A percentile compares a stretch with the other conserved stretches of the same genome.
phyloP scores from a whole-genome alignment of 176 grass and related monocot genomes.

The Alloteropsis semialata region DNA sequence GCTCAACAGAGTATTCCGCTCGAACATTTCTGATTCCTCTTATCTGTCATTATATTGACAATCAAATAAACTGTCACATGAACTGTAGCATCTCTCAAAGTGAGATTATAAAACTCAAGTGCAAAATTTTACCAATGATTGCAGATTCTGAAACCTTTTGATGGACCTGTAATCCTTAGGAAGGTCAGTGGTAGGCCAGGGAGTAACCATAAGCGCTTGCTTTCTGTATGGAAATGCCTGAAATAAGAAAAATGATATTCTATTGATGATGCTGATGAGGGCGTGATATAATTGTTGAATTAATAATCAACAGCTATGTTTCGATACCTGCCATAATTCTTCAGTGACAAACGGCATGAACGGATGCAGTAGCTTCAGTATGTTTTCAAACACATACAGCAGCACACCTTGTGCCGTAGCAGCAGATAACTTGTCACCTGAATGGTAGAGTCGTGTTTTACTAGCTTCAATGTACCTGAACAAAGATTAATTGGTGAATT shows the following conservation, averaged over 20 bases:
- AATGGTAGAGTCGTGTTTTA: slow-evolving; percentile 92
- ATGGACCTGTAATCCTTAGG: slow-evolving; percentile 75
- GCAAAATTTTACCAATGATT: slow-evolving; percentile 67
- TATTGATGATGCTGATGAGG: slow-evolving; percentile 4
- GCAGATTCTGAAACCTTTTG: slow-evolving; percentile 98
- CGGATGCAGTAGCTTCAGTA: slow-evolving; percentile 89
- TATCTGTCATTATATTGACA: slow-evolving; percentile 48
- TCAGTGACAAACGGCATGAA: slow-evolving; percentile 99
- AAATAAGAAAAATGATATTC: slow-evolving; percentile 31
- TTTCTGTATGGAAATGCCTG: slow-evolving; percentile 87
- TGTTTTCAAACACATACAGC: slow-evolving; percentile 96
- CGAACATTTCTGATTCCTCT: slow-evolving; percentile 91
- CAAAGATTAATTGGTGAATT: neutral
- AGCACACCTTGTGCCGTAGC: slow-evolving; percentile 63
- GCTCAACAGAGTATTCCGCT: slow-evolving; percentile 97
- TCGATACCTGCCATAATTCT: slow-evolving; percentile 96
- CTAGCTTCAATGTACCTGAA: slow-evolving; percentile 98
- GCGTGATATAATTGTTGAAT: neutral
- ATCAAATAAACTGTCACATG: slow-evolving; percentile 28
- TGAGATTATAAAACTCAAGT: slow-evolving; percentile 17
- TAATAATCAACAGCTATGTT: slow-evolving; percentile 14
- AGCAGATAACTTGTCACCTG: slow-evolving; percentile 56
- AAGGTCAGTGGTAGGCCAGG: slow-evolving; percentile 69
- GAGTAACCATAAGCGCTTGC: slow-evolving; percentile 77
- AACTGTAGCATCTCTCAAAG: neutral